Evolutionary conservation across 768 basidiomycete genomes (phyloP).

Genomic region (Boletus vinaceobasis): DNA sequence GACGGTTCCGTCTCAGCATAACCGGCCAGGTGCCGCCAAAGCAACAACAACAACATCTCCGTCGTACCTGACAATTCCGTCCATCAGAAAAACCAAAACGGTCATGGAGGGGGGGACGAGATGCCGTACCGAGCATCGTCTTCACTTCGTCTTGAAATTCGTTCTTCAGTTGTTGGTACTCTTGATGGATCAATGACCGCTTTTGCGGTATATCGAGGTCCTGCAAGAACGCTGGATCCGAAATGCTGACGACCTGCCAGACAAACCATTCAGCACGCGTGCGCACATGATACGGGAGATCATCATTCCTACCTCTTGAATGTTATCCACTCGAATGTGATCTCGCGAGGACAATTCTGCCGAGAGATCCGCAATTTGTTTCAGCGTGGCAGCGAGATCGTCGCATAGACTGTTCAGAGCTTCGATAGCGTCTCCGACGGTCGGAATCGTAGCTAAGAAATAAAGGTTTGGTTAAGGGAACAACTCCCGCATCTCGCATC

Average conservation of each 20-base stretch:
- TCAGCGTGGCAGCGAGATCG: slow-evolving; percentile 58
- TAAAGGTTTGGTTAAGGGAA: not conserved
- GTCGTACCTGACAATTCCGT: slow-evolving; percentile 45
- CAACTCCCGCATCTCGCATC: not conserved
- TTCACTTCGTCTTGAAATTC: slow-evolving; percentile 47
- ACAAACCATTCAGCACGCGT: not conserved
- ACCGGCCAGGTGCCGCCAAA: slow-evolving; percentile 77
- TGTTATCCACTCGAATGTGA: slow-evolving; percentile 66
- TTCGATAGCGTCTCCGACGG: slow-evolving; percentile 69
- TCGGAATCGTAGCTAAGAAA: slow-evolving; percentile 64
- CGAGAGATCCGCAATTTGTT: slow-evolving; percentile 63
- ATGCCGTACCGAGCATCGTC: slow-evolving; percentile 47
- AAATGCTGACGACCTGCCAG: slow-evolving; percentile 45
- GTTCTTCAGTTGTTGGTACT: slow-evolving; percentile 47
- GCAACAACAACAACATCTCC: slow-evolving; percentile 75
- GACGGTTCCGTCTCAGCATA: slow-evolving; percentile 43
- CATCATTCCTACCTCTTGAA: slow-evolving; percentile 54
- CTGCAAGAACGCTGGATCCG: slow-evolving; percentile 55
- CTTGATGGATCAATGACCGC: slow-evolving; percentile 59
- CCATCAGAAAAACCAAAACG: not conserved
- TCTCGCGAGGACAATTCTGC: slow-evolving; percentile 71
- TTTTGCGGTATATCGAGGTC: slow-evolving; percentile 69
- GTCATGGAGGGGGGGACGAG: not conserved
- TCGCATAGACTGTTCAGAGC: slow-evolving; percentile 59
- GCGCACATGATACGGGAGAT: not conserved